These are phyloP conservation scores for Hypoxylon lenormandii DNA, from an alignment of 495 filamentous ascomycete species.

Conservation along the genomic window DNA sequence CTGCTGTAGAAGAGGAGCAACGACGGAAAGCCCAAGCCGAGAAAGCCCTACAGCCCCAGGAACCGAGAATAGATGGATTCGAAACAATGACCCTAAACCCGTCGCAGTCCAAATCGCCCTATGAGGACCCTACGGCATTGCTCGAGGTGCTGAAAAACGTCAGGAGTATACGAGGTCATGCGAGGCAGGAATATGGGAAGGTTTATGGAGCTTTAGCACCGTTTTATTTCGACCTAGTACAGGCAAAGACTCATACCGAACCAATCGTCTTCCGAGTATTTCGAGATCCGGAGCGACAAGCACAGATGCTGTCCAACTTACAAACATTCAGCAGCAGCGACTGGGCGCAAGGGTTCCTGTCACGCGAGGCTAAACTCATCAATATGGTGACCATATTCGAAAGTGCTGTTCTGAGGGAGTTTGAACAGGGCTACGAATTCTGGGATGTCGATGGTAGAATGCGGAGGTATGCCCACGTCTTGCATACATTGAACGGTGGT, in stretches of 20 bases:
- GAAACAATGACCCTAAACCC: constrained; percentile 56
- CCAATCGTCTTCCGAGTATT: constrained; percentile 87
- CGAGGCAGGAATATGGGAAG: constrained; percentile 88
- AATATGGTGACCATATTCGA: constrained; percentile 87
- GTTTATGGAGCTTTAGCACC: constrained; percentile 88
- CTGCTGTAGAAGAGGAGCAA: constrained; percentile 69
- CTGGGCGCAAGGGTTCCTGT: constrained; percentile 75
- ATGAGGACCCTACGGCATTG: constrained; percentile 68
- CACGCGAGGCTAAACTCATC: constrained; percentile 75
- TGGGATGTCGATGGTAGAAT: constrained; percentile 89
- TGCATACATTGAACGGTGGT: constrained; percentile 85
- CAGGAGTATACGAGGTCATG: constrained; percentile 84
- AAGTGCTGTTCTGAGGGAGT: constrained; percentile 87
- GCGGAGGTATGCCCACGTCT: constrained; percentile 86
- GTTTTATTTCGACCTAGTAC: constrained; percentile 84
- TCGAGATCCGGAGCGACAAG: constrained; percentile 86
- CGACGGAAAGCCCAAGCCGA: constrained; percentile 51
- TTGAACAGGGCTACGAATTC: constrained; percentile 89
- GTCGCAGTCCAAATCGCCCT: constrained; percentile 50
- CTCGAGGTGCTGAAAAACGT: constrained; percentile 75
- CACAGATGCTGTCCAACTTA: constrained; percentile 84
- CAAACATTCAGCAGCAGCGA: constrained; percentile 82
- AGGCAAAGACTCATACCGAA: constrained; percentile 78
- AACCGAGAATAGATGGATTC: constrained; percentile 54
- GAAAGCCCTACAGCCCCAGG: constrained; percentile 31